Base-by-base conservation (phyloP, 345 rosid species). In the Melastoma malabathricum region DNA sequence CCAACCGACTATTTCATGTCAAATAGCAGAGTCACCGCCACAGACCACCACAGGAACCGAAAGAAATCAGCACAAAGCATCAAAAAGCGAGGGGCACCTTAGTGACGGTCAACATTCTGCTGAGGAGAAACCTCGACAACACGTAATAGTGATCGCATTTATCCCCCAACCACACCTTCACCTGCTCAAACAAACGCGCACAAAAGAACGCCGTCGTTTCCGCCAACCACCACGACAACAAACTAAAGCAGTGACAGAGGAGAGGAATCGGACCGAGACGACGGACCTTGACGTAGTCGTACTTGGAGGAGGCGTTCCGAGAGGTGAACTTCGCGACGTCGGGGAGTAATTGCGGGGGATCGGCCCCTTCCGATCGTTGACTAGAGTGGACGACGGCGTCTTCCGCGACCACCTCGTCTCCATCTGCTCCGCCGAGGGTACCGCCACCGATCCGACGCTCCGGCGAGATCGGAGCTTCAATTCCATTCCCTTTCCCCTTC, bases 91-190 rank as follows among this genome's bases (percentile, higher is more conserved):
- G 15, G 20, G 52, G 56, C 27, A 89, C 98, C 97, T 92, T 92
- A 41, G 98, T 92, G 17, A 92, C 98, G 15, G 98, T 92, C 60
- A 92, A 62, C 95, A 78, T 92, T 72, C 98, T 84, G 63, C 95
- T 82, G 39, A 92, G 86, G 54, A 92, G 75, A 62, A 92, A 92
- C 18, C 98, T 81, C 69, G 95, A 92, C 16, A 92, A 72, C 39
- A 92, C 97, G 63, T 87, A 92, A 73, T 83, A 92, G 62, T 90
- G 98, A 69, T 90, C 93, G 5, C 94, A 93, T 59, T 87, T 76
- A 63, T 90, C 93, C 50, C 98, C 98, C 45, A 90, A 76, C 98
- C 98, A 90, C 41, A 87, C 98, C 62, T 87, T 92, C 19, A 86
- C 95, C 97, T 89, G 64, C n/a, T 18, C 15, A 8, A 10, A 29